Base-by-base conservation (phyloP, 2,329 filamentous ascomycete genomes). In the Ascochyta koolunga region DNA sequence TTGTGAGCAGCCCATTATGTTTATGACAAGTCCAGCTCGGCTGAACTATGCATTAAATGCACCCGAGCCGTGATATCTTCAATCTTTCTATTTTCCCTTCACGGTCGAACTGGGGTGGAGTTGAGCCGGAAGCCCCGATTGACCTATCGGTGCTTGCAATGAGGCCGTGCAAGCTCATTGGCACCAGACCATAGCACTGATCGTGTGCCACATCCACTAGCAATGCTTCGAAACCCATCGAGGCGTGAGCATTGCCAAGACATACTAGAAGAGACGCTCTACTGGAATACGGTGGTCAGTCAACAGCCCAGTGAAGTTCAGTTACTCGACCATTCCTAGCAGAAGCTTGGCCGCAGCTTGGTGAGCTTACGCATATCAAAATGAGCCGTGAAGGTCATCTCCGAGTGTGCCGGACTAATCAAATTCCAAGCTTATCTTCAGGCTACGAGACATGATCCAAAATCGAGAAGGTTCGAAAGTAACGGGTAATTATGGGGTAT, bases 21-120 rank as follows among this genome's bases (percentile, higher is more conserved):
- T 33, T 46, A 38, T 16, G 16, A 16, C 5, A 16, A 16, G 8
- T 13, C 16, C 19, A 39, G 25, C 24, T 37, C 44, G 32, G 37
- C 32, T 29, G 40, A 37, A 25, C 29, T 21, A 24, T 24, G 22
- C 22, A 24, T 6, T 18, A 32, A 22, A 29, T 19, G 52, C 44
- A 48, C 22, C 50, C 43, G 33, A 19, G 35, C 24, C 46, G 35
- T 46, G 50, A 60, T 58, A 58, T 43, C 50, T 19, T 36, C 8
- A 3, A 22, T 29, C 8, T 41, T 32, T 18, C 33, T 32, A 62
- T 58, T 58, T 62, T 60, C 60, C 58, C 40, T 42, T 55, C 55
- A 25, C 41, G 60, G 60, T 42, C 62, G 59, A 55, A 24, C n/a
- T 43, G 16, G 13, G 32, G 27, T 25, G 56, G 33, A 42, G 24